Percentiles rank a stretch among this genome's conserved stretches.
phyloP scores from a whole-genome alignment of 805 yeast genomes.

The Candida peoriensis region DNA sequence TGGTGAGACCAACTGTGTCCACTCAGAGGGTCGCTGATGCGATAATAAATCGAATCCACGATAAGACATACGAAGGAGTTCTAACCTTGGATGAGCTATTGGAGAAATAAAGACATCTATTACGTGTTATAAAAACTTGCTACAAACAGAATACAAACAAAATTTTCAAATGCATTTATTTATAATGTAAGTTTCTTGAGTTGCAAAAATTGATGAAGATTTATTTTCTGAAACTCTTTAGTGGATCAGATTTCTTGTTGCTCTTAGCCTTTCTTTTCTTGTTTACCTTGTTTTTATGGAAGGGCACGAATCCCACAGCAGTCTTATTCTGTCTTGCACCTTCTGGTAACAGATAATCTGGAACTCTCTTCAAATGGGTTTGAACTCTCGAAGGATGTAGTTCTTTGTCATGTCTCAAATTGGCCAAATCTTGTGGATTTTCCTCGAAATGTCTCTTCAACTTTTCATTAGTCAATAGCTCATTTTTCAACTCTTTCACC shows the following conservation, averaged over 20 bases:
- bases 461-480: conserved; percentile 82
- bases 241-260: conserved; percentile 54
- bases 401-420: conserved; percentile 88
- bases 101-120: conserved; percentile 1
- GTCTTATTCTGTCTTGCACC: conserved; percentile 53
- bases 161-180: not conserved
- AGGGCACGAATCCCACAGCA: conserved; percentile 69
- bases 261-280: conserved; percentile 35
- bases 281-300: conserved; percentile 46
- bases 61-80: conserved; percentile 48
- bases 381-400: conserved; percentile 79
- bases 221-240: conserved; percentile 45
- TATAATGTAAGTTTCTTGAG: not conserved
- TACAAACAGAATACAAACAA: not conserved
- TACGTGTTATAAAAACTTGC: not conserved
- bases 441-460: conserved; percentile 94
- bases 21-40: conserved; percentile 65
- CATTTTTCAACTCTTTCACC: conserved; percentile 80
- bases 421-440: conserved; percentile 88
- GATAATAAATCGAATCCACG: conserved; percentile 49
- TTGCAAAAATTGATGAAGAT: not conserved
- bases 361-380: conserved; percentile 83
- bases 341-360: conserved; percentile 84
- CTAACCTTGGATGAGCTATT: conserved; percentile 49
- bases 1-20: conserved; percentile 58